Conservation (phyloP, 2,329 filamentous ascomycete species). For the Chlorencoelia australis region DNA sequence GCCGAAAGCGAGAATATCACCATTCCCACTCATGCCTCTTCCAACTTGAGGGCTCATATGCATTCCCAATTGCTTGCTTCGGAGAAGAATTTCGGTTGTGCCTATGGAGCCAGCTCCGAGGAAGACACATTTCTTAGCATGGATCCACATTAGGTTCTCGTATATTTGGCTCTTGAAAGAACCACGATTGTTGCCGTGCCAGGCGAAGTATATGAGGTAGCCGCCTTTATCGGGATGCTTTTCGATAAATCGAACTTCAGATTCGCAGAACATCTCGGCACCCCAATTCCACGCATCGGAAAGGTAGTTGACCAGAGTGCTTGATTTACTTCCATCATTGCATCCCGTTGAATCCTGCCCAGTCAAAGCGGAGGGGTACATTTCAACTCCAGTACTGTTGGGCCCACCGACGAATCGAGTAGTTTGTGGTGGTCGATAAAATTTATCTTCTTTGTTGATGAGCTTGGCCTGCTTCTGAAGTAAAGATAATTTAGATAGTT, state of each 20-base stretch:
- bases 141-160: slow-evolving; percentile 56
- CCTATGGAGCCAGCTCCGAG: slow-evolving; percentile 55
- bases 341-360: slow-evolving; percentile 55
- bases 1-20: slow-evolving; percentile 54
- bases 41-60: slow-evolving; percentile 47
- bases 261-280: slow-evolving; percentile 60
- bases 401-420: slow-evolving; percentile 51
- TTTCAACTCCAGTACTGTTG: slow-evolving; percentile 54
- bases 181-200: slow-evolving; percentile 49
- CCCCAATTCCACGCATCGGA: slow-evolving; percentile 65
- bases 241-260: slow-evolving; percentile 53
- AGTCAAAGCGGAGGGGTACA: slow-evolving; percentile 48
- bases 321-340: slow-evolving; percentile 60
- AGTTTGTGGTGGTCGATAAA: slow-evolving; percentile 48
- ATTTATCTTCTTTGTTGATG: slow-evolving; percentile 41
- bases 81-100: slow-evolving; percentile 54
- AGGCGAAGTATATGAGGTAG: slow-evolving; percentile 55
- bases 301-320: slow-evolving; percentile 55
- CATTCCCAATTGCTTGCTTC: slow-evolving; percentile 49
- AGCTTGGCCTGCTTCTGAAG: slow-evolving; percentile 45
- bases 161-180: slow-evolving; percentile 44
- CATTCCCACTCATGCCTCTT: slow-evolving; percentile 54
- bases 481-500: slow-evolving; percentile 46
- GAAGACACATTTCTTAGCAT: slow-evolving; percentile 54
- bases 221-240: slow-evolving; percentile 40